phyloP scores from a whole-genome alignment of 108 stramenopile species.

The Pseudonitzschia multistriata region DNA sequence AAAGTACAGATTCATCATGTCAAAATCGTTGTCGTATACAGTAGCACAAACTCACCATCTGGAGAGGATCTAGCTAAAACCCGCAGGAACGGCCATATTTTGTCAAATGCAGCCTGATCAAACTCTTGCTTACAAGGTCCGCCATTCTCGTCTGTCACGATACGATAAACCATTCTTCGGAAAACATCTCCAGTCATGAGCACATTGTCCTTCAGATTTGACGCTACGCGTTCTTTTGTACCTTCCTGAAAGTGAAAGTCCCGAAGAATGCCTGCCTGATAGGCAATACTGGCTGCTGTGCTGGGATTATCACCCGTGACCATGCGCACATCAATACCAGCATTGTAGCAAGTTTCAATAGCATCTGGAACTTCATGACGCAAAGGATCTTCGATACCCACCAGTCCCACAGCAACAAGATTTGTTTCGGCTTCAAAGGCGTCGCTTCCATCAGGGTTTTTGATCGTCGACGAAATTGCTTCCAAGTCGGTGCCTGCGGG shows the following conservation, averaged over 20 bases:
- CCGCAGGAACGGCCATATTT: constrained; percentile 81
- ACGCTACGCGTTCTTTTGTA: constrained; percentile 57
- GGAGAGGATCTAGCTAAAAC: constrained; percentile 79
- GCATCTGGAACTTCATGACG: constrained; percentile 89
- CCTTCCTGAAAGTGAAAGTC: constrained; percentile 63
- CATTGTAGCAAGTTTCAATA: constrained; percentile 78
- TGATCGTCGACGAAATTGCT: constrained; percentile 37
- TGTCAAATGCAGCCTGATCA: constrained; percentile 79
- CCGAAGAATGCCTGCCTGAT: constrained; percentile 79
- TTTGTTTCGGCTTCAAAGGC: constrained; percentile 68
- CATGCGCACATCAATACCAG: constrained; percentile 96
- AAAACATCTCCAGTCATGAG: constrained; percentile 84
- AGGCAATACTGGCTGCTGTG: constrained; percentile 95
- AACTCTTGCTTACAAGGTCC: constrained; percentile 65
- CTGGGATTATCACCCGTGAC: constrained; percentile 95
- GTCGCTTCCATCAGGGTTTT: constrained; percentile 71
- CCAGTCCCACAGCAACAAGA: constrained; percentile 73
- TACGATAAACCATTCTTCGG: constrained; percentile 54
- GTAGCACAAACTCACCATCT: constrained; percentile 26
- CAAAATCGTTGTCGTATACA: neutral
- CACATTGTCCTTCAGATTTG: constrained; percentile 73
- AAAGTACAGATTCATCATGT: neutral
- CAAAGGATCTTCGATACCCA: constrained; percentile 97
- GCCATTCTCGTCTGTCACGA: constrained; percentile 26
- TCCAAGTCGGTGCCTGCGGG: constrained; percentile 64